These are phyloP conservation scores for Coemansia sp. DNA, from an alignment of 192 early-diverging fungal species.

Conservation along the genomic window DNA sequence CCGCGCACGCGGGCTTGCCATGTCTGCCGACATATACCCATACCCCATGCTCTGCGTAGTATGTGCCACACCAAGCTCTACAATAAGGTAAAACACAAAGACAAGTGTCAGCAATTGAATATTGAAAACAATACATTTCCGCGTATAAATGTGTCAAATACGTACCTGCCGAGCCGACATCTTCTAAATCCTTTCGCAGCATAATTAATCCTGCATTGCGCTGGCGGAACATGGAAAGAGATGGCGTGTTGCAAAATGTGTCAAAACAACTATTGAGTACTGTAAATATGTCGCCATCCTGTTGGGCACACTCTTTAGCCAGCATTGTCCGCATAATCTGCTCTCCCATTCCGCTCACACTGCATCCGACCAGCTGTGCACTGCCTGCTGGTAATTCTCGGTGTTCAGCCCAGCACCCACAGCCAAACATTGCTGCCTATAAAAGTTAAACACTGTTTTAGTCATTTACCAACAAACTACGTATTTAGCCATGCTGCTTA, in stretches of 20 bases:
- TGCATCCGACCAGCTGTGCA: slow-evolving; percentile 55
- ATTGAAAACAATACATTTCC: too few species aligned
- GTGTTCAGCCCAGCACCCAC: slow-evolving; percentile 77
- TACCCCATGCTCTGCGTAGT: slow-evolving; percentile 73
- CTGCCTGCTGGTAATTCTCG: slow-evolving; percentile 15
- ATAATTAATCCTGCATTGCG: slow-evolving; percentile 29
- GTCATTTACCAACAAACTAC: not conserved
- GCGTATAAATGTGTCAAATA: not conserved
- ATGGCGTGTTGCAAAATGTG: slow-evolving; percentile 5
- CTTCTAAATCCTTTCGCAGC: slow-evolving; percentile 18
- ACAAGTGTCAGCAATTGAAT: too few species aligned
- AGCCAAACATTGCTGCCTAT: slow-evolving; percentile 79
- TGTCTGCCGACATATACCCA: slow-evolving; percentile 29
- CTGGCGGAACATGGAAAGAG: slow-evolving; percentile 8
- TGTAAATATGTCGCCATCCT: slow-evolving; percentile 18
- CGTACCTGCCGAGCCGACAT: slow-evolving; percentile 19
- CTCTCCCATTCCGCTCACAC: slow-evolving; percentile 74
- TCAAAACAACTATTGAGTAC: slow-evolving; percentile 20
- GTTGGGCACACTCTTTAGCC: slow-evolving; percentile 59
- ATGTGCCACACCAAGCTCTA: slow-evolving; percentile 70
- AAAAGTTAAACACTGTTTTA: not conserved
- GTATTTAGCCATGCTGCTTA: slow-evolving; percentile 20
- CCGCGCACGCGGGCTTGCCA: slow-evolving; percentile 20
- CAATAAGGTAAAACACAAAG: not conserved
- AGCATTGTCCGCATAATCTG: slow-evolving; percentile 78